Evolutionary conservation across 2,329 filamentous ascomycete species (phyloP), one percentile per base, ranked within the genome.

Genomic region (Paecilomyces fulvus): DNA sequence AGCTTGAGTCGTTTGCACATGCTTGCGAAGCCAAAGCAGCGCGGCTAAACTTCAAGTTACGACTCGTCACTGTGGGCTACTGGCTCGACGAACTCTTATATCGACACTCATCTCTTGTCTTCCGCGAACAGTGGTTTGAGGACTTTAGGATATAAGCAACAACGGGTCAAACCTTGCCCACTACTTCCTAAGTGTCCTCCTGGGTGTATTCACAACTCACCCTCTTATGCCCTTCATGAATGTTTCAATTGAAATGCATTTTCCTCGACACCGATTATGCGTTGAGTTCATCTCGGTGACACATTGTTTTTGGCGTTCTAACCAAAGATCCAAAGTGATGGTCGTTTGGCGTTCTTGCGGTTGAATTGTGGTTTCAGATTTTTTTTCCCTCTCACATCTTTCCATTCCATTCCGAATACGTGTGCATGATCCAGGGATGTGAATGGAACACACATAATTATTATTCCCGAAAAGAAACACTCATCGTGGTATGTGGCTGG

Each of bases 1-100:
- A 79, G 72, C 55, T 63, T 78, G 61, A 77, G 74, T 58, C 73
- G 77, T 28, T 63, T 79, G 63, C 77, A 79, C 58, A 72, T 78
- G 71, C 69, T 79, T 31, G 67, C 75, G 14, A 73, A 73, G 56
- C 77, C 77, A 1, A 79, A 78, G 65, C 62, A 68, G 43, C 72
- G 72, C 28, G 56, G 63, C 57, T 73, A 61, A 62, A 33, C 17
- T 17, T 43, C n/a, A 8, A 43, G 5, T 17, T n/a, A 43, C n/a
- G 37, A 43, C 37, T 43, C n/a, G 20, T 17, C n/a, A 25, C 17
- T 9, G 28, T 46, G 51, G n/a, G 12, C 11, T 37, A 14, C 43
- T 46, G 28, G 33, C 31, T 50, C 52, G 31, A 33, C 17, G 56
- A 23, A 31, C 9, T 31, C n/a, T 51, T 43, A 46, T 51, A 28